phyloP scores from a whole-genome alignment of 208 protist genomes.

The Acanthamoeba sp. region DNA sequence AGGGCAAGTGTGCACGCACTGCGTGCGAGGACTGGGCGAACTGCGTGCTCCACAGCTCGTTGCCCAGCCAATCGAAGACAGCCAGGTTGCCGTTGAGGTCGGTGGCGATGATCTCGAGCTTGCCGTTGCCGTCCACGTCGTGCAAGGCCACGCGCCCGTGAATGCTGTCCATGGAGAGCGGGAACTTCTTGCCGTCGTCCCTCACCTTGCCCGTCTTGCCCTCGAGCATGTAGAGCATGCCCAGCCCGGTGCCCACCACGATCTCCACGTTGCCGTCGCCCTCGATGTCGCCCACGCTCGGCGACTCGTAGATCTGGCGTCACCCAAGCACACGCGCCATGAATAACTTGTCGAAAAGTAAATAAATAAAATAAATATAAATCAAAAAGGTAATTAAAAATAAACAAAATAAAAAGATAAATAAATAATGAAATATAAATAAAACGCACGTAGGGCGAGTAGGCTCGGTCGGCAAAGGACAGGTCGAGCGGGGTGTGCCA shows the following conservation, averaged over 20 bases:
- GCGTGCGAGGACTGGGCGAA: conserved; percentile 83
- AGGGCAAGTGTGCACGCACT: background rate
- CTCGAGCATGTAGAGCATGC: conserved; percentile 90
- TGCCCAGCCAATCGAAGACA: conserved; percentile 90
- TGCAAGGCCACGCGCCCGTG: conserved; percentile 89
- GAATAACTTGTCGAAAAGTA: no score
- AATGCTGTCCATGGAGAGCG: conserved; percentile 89
- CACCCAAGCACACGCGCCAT: background rate
- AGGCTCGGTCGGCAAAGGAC: background rate
- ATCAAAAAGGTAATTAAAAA: no score
- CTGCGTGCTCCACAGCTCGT: conserved; percentile 89
- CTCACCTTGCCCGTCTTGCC: conserved; percentile 74
- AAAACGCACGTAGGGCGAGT: background rate
- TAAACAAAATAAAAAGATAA: no score
- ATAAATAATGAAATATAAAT: background rate
- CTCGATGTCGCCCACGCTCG: conserved; percentile 91
- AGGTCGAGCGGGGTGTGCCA: conserved; percentile 85
- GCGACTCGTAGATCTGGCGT: conserved; percentile 91
- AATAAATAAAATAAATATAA: no score
- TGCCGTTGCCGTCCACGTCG: conserved; percentile 92
- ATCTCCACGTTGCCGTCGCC: conserved; percentile 88
- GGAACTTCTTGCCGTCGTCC: background rate
- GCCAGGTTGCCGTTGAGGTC: conserved; percentile 93
- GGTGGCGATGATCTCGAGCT: conserved; percentile 92
- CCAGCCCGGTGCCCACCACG: conserved; percentile 88